These are phyloP conservation scores for Lentinus brumalis DNA, from an alignment of 768 basidiomycete species.

Conservation along the genomic window DNA sequence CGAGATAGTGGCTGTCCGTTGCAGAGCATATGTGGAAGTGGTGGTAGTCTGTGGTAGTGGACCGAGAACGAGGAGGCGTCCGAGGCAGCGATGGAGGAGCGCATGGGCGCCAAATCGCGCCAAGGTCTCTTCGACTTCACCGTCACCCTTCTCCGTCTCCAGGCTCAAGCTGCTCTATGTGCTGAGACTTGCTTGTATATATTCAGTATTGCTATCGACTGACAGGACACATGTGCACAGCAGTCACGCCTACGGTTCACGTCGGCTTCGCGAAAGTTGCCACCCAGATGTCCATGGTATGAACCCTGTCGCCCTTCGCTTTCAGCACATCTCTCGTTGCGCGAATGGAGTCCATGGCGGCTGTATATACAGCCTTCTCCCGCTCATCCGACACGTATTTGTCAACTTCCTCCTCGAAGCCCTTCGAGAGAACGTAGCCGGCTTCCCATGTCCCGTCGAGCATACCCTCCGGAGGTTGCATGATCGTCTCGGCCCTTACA, in stretches of 20 bases:
- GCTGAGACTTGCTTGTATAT: too few relatives aligned
- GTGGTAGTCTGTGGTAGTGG: too few relatives aligned
- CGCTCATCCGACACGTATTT: constrained; percentile 31
- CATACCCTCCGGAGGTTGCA: constrained; percentile 29
- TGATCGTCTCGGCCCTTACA: constrained; percentile 24
- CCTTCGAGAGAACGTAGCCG: constrained; percentile 19
- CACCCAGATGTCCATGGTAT: constrained; percentile 24
- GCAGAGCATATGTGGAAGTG: too few relatives aligned
- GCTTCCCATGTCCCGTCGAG: constrained; percentile 42
- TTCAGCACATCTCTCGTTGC: constrained; percentile 15
- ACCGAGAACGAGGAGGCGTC: too few relatives aligned
- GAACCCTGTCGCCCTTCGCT: constrained; percentile 14
- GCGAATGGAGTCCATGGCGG: constrained; percentile 33
- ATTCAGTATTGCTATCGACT: background rate
- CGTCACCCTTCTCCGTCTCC: too few relatives aligned
- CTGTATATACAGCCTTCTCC: constrained; percentile 35
- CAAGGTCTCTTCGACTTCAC: too few relatives aligned
- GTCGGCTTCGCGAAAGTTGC: constrained; percentile 1
- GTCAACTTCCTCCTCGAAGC: constrained; percentile 31
- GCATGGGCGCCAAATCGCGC: too few relatives aligned
- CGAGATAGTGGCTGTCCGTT: too few relatives aligned
- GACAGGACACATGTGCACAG: background rate
- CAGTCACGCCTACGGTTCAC: background rate
- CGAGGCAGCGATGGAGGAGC: too few relatives aligned
- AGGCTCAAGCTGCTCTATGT: too few relatives aligned